phyloP scores from a whole-genome alignment of 106 monocot species.

The Amphibolis antarctica region DNA sequence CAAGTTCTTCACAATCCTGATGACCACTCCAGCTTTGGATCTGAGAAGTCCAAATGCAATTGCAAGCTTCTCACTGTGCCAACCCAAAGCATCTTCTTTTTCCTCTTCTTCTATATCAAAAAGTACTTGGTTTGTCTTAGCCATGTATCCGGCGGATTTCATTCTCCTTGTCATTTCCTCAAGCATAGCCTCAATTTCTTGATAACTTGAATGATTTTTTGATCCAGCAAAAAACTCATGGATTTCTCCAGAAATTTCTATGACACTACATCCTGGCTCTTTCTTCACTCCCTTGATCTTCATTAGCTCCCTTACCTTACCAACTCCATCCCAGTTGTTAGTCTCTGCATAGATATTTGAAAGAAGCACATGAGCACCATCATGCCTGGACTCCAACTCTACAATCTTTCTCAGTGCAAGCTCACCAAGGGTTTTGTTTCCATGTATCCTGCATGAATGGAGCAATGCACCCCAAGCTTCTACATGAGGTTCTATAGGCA shows the following conservation, averaged over 20 bases:
- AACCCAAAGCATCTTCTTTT: constrained; percentile 15
- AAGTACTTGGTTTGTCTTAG: constrained; percentile 9
- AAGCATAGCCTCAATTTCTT: constrained; percentile 17
- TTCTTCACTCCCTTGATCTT: constrained; percentile 54
- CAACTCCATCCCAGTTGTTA: constrained; percentile 49
- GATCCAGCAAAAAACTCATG: constrained; percentile 44
- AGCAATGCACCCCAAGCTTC: constrained; percentile 67
- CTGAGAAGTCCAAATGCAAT: constrained; percentile 22
- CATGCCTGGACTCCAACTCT: constrained; percentile 39
- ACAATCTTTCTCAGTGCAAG: constrained; percentile 28
- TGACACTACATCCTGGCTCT: constrained; percentile 62
- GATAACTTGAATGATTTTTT: constrained; percentile 7
- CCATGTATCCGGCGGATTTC: constrained; percentile 9
- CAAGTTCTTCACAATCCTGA: constrained; percentile 22
- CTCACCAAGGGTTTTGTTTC: constrained; percentile 40
- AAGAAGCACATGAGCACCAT: constrained; percentile 69
- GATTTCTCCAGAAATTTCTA: constrained; percentile 46
- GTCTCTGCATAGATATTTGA: constrained; percentile 73
- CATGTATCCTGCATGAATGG: constrained; percentile 43
- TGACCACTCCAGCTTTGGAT: constrained; percentile 3
- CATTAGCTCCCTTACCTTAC: constrained; percentile 48
- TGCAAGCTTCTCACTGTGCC: constrained; percentile 23
- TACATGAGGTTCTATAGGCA: constrained; percentile 47
- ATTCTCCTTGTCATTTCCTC: constrained; percentile 11
- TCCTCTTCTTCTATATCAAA: constrained; percentile 27